These are phyloP conservation scores for Plantago coronopus DNA, from an alignment of 305 asterid genomes.

Conservation along the genomic window DNA sequence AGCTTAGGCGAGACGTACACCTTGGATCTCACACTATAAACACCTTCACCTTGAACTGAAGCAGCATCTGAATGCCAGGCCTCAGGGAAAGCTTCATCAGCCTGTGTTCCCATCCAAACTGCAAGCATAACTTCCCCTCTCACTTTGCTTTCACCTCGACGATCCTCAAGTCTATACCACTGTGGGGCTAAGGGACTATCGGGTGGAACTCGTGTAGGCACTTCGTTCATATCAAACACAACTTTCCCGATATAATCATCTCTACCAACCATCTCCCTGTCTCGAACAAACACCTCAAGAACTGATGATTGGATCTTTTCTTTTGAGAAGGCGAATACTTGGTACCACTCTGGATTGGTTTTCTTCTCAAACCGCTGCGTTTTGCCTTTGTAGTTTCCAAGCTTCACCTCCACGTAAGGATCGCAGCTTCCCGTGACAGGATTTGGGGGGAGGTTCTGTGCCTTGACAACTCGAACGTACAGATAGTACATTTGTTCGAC, in stretches of 20 bases:
- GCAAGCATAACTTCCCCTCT: slow-evolving; percentile 59
- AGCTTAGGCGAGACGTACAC: slow-evolving; percentile 53
- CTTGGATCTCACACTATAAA: slow-evolving; percentile 41
- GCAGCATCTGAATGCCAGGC: slow-evolving; percentile 64
- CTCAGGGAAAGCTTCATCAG: slow-evolving; percentile 59
- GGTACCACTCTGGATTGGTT: slow-evolving; percentile 45
- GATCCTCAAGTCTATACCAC: slow-evolving; percentile 52
- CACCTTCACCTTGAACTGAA: slow-evolving; percentile 37
- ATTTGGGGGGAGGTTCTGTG: slow-evolving; percentile 40
- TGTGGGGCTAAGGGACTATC: slow-evolving; percentile 62
- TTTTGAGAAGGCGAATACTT: slow-evolving; percentile 56
- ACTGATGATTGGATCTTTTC: slow-evolving; percentile 46
- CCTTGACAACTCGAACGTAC: slow-evolving; percentile 52
- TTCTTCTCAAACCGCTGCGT: slow-evolving; percentile 52
- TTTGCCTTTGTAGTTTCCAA: slow-evolving; percentile 56
- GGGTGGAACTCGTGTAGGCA: slow-evolving; percentile 52
- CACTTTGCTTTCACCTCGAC: slow-evolving; percentile 28
- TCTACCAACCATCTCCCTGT: slow-evolving; percentile 35
- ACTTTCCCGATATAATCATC: slow-evolving; percentile 51
- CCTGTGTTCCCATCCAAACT: slow-evolving; percentile 67
- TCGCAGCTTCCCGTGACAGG: slow-evolving; percentile 41
- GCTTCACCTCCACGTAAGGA: slow-evolving; percentile 54
- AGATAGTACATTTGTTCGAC: slow-evolving; percentile 54
- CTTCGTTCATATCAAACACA: slow-evolving; percentile 47
- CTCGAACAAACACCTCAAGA: slow-evolving; percentile 44